phyloP scores from a whole-genome alignment of 805 yeast species.

The Cyberlindnera samutprakarnensis region DNA sequence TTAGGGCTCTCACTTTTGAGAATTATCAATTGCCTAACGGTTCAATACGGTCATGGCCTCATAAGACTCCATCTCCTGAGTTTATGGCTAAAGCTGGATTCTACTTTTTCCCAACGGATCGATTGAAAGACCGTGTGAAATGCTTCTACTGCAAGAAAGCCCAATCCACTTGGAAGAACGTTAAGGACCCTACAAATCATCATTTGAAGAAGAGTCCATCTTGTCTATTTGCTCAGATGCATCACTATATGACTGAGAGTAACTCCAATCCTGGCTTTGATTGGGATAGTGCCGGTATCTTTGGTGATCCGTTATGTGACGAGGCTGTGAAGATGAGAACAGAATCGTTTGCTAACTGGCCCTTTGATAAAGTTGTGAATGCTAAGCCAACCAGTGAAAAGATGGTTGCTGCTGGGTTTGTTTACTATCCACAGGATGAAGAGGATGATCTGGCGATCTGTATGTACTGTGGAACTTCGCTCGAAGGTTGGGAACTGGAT shows the following conservation, averaged over 20 bases:
- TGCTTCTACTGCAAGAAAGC: slow-evolving; percentile 51
- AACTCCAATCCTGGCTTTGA: slow-evolving; percentile 13
- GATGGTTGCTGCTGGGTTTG: slow-evolving; percentile 60
- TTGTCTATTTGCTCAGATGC: slow-evolving; percentile 27
- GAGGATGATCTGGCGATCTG: slow-evolving; percentile 54
- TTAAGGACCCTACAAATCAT: slow-evolving; percentile 41
- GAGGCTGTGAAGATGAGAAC: slow-evolving; percentile 27
- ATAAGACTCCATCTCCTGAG: slow-evolving; percentile 22
- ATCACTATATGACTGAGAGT: slow-evolving; percentile 16
- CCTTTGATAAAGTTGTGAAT: slow-evolving; percentile 33
- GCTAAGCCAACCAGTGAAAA: slow-evolving; percentile 31
- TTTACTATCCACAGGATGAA: slow-evolving; percentile 40
- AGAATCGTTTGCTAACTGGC: slow-evolving; percentile 40
- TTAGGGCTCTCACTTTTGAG: no score
- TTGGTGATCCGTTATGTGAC: slow-evolving; percentile 28
- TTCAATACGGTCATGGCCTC: slow-evolving; percentile 18
- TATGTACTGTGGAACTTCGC: slow-evolving; percentile 51
- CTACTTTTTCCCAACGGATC: slow-evolving; percentile 48
- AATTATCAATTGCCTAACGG: slow-evolving; percentile 9
- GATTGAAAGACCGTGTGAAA: slow-evolving; percentile 42
- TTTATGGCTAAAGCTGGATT: slow-evolving; percentile 56
- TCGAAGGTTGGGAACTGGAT: slow-evolving; percentile 64
- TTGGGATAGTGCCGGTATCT: slow-evolving; percentile 14
- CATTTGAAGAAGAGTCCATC: slow-evolving; percentile 30
- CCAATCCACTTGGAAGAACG: slow-evolving; percentile 50